phyloP scores from a whole-genome alignment of 148 eudicot species.

The Rhododendron ferrugineum region DNA sequence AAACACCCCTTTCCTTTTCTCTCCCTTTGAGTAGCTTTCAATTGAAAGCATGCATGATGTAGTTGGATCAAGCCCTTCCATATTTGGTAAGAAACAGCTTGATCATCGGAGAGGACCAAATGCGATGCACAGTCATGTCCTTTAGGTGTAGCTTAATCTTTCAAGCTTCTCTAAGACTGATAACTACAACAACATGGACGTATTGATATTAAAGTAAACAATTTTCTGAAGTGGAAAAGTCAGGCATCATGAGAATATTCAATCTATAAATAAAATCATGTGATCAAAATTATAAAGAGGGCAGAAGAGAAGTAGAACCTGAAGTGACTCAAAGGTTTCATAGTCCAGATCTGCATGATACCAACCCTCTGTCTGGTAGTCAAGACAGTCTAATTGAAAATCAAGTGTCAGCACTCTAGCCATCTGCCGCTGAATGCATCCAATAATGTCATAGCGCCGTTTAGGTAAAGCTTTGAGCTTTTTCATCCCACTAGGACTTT shows the following conservation, averaged over 20 bases:
- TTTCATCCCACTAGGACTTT: constrained; percentile 38
- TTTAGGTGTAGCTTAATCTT: not conserved
- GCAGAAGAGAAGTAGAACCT: constrained; percentile 39
- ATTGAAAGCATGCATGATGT: not conserved
- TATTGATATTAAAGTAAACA: not conserved
- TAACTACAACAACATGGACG: not conserved
- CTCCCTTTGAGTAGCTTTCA: not conserved
- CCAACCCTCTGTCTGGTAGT: constrained; percentile 89
- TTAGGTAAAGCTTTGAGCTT: constrained; percentile 50
- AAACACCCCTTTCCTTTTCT: not conserved
- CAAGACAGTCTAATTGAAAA: constrained; percentile 92
- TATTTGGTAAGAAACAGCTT: not conserved
- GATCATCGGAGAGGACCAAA: not conserved
- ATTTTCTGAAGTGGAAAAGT: not conserved
- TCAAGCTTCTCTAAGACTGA: not conserved
- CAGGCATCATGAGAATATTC: not conserved
- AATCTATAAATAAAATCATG: not conserved
- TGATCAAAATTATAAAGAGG: not conserved
- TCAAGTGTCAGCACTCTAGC: constrained; percentile 74
- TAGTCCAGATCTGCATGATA: constrained; percentile 93
- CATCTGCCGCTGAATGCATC: constrained; percentile 92
- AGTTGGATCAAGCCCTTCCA: not conserved
- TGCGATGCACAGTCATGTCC: not conserved
- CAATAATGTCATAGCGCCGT: constrained; percentile 75
- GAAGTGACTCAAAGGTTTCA: constrained; percentile 88